Evolutionary conservation across 208 protist genomes (phyloP), one percentile per base, ranked within the genome.

Genomic region (Trypanosoma conorhini): DNA sequence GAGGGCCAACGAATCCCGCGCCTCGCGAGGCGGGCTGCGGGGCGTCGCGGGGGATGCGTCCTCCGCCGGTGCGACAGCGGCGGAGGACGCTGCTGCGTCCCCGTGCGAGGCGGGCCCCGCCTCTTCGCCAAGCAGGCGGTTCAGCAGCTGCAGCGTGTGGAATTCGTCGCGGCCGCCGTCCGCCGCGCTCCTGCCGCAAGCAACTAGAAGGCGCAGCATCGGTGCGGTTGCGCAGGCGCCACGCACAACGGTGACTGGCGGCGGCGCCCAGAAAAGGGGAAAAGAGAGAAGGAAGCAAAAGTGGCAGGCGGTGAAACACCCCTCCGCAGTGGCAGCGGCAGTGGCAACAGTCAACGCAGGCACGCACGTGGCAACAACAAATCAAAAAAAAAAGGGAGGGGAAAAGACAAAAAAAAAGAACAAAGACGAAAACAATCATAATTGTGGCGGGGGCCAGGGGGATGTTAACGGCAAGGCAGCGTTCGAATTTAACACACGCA

Each of bases 111-210:
- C 5, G 33, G 48, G 51, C 19, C 0, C 51, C 24, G 5, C 56
- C 35, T 67, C 60, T 5, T 56, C 48, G 31, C 40, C 9, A 15
- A 83, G 63, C 21, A 79, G 22, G 38, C 38, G 13, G 35, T 40
- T 24, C 19, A 85, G 66, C 10, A 72, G 12, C 21, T 17, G 9
- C 21, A 87, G 70, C 44, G 62, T 77, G 0, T 75, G 79, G 31
- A 85, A 46, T 21, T 62, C 58, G 7, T 66, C 56, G 35, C 31
- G 57, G 5, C 58, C 67, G 54, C 35, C 33, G 35, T 26, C 22
- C 55, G 10, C 65, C 26, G 4, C 55, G 52, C 38, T 31, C 13
- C 30, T 21, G n/a, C 56, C 66, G 44, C 56, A 71, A 26, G 66
- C 21, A 13, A 71, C 26, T 12, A 71, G 12, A 21, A 71, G 55